phyloP scores from a whole-genome alignment of 345 rosid genomes.

The Balakata baccata region DNA sequence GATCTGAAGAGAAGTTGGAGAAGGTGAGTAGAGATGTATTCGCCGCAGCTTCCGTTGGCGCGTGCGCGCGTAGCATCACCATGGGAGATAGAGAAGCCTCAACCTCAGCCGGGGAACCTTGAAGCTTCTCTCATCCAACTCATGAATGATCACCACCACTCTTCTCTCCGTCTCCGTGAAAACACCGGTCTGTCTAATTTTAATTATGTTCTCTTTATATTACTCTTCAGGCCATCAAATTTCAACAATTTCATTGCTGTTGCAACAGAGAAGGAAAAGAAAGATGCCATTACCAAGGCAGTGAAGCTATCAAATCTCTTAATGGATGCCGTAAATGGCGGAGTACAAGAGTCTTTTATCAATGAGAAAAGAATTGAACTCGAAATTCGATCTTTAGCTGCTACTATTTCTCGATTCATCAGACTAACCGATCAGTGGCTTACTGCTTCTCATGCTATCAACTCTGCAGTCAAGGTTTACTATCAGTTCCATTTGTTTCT shows the following conservation, averaged over 20 bases:
- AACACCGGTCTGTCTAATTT: constrained; percentile 38
- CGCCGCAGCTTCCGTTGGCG: constrained; percentile 10
- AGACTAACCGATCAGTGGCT: constrained; percentile 90
- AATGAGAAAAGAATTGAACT: constrained; percentile 79
- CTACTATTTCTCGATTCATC: constrained; percentile 54
- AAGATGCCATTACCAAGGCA: constrained; percentile 62
- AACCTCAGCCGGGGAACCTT: constrained; percentile 26
- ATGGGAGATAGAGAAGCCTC: constrained; percentile 20
- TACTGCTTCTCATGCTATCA: constrained; percentile 61
- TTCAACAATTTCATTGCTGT: not conserved
- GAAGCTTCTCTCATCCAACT: constrained; percentile 64
- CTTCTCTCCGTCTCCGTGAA: constrained; percentile 59
- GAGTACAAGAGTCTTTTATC: constrained; percentile 69
- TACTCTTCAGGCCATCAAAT: not conserved
- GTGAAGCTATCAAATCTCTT: constrained; percentile 66
- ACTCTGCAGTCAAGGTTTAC: constrained; percentile 71
- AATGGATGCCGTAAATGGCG: constrained; percentile 76
- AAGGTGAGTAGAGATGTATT: not conserved
- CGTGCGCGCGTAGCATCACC: not conserved
- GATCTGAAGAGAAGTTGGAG: not conserved
- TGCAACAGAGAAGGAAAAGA: constrained; percentile 61
- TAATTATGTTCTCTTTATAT: too few species aligned
- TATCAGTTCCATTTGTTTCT: not conserved
- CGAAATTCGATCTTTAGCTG: constrained; percentile 64
- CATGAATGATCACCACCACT: constrained; percentile 55